These are phyloP conservation scores for Theileria parva DNA, from an alignment of 169 alveolate species.

Conservation along the genomic window DNA sequence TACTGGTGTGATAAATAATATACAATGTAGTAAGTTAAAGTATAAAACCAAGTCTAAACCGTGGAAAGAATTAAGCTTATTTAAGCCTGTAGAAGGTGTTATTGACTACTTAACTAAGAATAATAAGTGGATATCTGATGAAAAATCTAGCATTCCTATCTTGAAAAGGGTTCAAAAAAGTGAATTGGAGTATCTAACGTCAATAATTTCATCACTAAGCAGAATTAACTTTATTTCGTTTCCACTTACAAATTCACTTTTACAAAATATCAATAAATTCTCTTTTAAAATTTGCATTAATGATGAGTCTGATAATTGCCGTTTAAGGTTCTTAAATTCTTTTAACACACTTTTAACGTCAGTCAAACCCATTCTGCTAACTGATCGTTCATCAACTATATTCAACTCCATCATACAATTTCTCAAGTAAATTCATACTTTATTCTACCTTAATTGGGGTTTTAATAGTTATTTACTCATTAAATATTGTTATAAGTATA, in stretches of 20 bases:
- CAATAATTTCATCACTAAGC: slow-evolving; percentile 23
- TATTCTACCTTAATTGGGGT: too few species aligned
- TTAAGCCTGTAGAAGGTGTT: slow-evolving; percentile 20
- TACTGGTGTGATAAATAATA: neutral
- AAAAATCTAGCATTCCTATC: neutral
- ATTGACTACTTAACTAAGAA: slow-evolving; percentile 24
- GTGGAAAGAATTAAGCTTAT: neutral
- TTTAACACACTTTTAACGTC: neutral
- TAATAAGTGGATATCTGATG: slow-evolving; percentile 31
- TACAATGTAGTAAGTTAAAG: neutral
- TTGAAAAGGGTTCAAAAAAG: neutral
- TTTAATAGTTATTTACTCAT: too few species aligned
- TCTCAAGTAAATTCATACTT: neutral
- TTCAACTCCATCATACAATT: neutral
- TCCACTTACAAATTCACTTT: slow-evolving; percentile 8
- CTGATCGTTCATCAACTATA: neutral
- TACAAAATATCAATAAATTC: neutral
- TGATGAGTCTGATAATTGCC: neutral
- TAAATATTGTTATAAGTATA: too few species aligned
- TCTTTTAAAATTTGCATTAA: neutral
- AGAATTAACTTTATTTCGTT: slow-evolving; percentile 30
- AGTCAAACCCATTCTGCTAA: neutral
- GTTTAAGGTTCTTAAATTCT: neutral
- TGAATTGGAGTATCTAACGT: slow-evolving; percentile 3
- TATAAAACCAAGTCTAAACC: neutral